Evolutionary conservation across 2,329 filamentous ascomycete species (phyloP), one percentile per base, ranked within the genome.

Genomic region (Zymoseptoria crescenta): DNA sequence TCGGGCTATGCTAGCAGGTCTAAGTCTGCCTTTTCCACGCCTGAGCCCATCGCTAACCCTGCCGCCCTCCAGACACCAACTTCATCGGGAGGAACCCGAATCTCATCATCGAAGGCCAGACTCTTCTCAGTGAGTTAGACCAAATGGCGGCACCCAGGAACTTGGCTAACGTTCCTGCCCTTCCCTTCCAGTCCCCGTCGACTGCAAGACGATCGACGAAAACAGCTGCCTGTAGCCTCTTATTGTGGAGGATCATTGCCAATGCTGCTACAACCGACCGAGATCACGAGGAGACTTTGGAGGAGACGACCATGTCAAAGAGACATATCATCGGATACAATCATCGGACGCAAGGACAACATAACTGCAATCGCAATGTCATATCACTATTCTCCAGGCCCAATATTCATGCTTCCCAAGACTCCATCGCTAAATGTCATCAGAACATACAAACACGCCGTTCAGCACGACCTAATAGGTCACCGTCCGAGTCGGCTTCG

Each of bases 381-480:
- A 45, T n/a, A 45, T 7, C 35, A 45, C 35, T 45, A 13, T 45
- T 45, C 35, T 45, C 10, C 35, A 45, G 13, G 13, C 13, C 13
- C 10, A 16, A 45, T 45, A 45, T 45, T 16, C 13, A n/a, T 45
- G 35, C 35, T 29, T 29, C 51, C 51, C 24, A 52, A 27, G 49
- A 58, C 56, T 52, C 56, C 56, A 27, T 54, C 56, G 56, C 56
- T 58, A 58, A 58, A 54, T 27, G 24, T 49, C 52, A 54, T 19
- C 24, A 21, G 29, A 16, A 20, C 52, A 19, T 13, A 28, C 13
- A 19, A 28, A 13, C 21, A 19, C 29, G 28, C 27, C 41, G 16
- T 41, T 50, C 52, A 19, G 16, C 24, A 30, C 20, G 2, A 51
- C 56, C 27, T 29, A 27, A 35, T 49, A 52, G 20, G 45, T 60